Base-by-base conservation (phyloP, 2,329 filamentous ascomycete species). In the Colletotrichum sp. region DNA sequence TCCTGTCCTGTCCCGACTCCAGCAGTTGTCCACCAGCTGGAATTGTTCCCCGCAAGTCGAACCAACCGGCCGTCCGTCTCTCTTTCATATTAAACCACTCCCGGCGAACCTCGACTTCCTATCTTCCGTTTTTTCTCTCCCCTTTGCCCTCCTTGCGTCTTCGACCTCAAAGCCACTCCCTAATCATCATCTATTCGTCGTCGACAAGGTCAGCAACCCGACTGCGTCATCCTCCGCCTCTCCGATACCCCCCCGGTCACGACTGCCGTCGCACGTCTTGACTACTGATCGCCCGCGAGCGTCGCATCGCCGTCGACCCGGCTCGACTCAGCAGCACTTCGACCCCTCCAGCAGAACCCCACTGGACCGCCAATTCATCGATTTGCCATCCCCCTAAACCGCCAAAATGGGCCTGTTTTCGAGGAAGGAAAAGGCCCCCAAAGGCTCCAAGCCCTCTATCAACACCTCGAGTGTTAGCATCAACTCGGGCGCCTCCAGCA, bases 361-460 rank as follows among this genome's bases (percentile, higher is more conserved):
- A 72, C 32, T 63, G 19, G 39, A 48, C 48, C 61, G 25, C 68
- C 63, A 30, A 32, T 72, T 63, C 60, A 27, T 61, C 68, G 68
- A 71, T 22, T 16, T 28, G 25, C 57, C 28, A 27, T 48, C 25
- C 63, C 72, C 59, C 39, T 22, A 66, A 16, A 32, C 59, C 44
- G 57, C 52, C 81, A 83, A 79, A 76, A 91, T 91, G 90, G 89
- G 90, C 79, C 80, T 91, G 78, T 91, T 91, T 81, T 90, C 90
- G 44, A 86, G 90, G 76, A 90, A 88, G 80, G 86, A 90, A 79
- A 90, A 88, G 84, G 82, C 86, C 77, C 82, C 86, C 68, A 88
- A 86, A 81, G 82, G 80, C 70, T 70, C 81, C 78, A 61, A 86
- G 73, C 82, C 85, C 25, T 81, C 84, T 61, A 82, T 88, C 80